Evolutionary conservation across 106 monocot genomes (phyloP).

Genomic region (Phalaenopsis aphrodite): DNA sequence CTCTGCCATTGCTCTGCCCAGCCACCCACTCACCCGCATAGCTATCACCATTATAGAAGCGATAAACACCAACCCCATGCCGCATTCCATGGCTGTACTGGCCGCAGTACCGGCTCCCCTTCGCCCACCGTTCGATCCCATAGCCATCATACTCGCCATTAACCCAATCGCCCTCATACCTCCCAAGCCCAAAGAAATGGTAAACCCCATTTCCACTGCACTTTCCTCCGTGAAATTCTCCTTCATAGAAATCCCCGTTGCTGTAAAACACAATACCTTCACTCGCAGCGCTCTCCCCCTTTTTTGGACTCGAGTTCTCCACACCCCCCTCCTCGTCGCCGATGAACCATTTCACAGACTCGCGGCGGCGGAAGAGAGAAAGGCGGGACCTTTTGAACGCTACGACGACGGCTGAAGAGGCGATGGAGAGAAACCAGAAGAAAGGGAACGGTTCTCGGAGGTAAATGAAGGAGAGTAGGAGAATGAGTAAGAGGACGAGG

Average conservation of each 20-base stretch:
- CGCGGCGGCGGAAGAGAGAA: background rate
- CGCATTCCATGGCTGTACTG: slow-evolving; percentile 33
- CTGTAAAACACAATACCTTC: slow-evolving; percentile 43
- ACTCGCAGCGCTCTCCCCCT: slow-evolving; percentile 7
- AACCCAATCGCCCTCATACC: slow-evolving; percentile 60
- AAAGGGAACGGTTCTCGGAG: background rate
- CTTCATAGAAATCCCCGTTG: slow-evolving; percentile 54
- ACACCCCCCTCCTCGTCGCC: slow-evolving; percentile 26
- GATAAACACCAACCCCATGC: slow-evolving; percentile 42
- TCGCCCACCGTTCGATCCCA: slow-evolving; percentile 56
- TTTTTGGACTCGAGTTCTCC: slow-evolving; percentile 5
- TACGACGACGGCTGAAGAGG: slow-evolving; percentile 11
- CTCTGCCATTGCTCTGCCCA: slow-evolving; percentile 56
- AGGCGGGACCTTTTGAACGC: background rate
- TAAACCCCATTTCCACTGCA: slow-evolving; percentile 48
- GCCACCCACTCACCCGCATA: slow-evolving; percentile 52
- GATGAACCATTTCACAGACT: slow-evolving; percentile 55
- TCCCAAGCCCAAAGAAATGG: slow-evolving; percentile 28
- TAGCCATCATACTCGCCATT: slow-evolving; percentile 46
- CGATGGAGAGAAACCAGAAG: slow-evolving; percentile 15
- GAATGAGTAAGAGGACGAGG: background rate
- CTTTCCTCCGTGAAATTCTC: slow-evolving; percentile 40
- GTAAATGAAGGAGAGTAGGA: slow-evolving; percentile 16
- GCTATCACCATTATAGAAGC: slow-evolving; percentile 47
- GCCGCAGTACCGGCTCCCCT: slow-evolving; percentile 46